Evolutionary conservation across 179 eudicot species (phyloP), one percentile per base, ranked within the genome.

Genomic region (Carnegiea gigantea): DNA sequence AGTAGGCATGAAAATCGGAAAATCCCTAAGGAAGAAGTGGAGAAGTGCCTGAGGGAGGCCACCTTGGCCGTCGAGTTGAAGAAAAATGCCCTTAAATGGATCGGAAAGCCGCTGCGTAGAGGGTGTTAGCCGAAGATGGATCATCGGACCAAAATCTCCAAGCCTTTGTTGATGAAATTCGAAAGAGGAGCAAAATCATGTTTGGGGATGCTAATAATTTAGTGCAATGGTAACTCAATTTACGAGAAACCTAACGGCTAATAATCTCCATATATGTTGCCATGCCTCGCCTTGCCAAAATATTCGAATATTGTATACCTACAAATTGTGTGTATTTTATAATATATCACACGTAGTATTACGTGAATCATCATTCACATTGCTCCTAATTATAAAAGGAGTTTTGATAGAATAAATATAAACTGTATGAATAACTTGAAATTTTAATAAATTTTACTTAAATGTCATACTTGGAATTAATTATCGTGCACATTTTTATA

Each of bases 101-200:
- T n/a, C n/a, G 93, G 95, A 90, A 91, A 88, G 78, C 53, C 18
- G 77, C 70, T 0, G 95, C 95, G 4, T 87, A 85, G 70, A 81
- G 82, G 53, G 92, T 93, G 3, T 82, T 91, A 49, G 81, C 85
- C 3, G 91, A 89, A 18, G 95, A 90, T 5, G 97, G 97, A 6
- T 86, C 92, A 5, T 92, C 97, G 0, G 89, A 90, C 68, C 80
- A 77, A 73, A 90, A 90, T 18, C 64, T 92, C 38, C 81, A 85
- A 49, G 82, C 44, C 2, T 92, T 91, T 57, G 87, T 90, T 9
- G 92, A 91, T 1, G 88, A 91, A 77, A 82, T 91, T n/a, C 70
- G 65, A 9, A 48, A 76, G 60, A 82, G 57, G 78, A 76, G 84
- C 21, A 23, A 46, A 17, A 46, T 1, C 10, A 76, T 82, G 33